These are phyloP conservation scores for Colletotrichum cereale DNA, from an alignment of 2,329 filamentous ascomycete species.

Conservation along the genomic window DNA sequence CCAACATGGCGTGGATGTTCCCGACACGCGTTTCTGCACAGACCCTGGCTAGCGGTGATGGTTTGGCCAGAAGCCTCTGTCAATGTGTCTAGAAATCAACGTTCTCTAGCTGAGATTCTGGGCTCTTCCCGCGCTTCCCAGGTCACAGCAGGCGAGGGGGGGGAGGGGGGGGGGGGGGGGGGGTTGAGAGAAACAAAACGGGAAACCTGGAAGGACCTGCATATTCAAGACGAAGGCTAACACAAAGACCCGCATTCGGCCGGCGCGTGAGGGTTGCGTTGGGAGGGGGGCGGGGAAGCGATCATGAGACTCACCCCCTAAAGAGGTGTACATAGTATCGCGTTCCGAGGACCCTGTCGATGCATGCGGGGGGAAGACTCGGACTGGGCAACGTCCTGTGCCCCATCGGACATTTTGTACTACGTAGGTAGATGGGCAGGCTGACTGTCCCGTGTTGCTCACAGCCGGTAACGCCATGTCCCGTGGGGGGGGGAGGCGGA, in stretches of 20 bases:
- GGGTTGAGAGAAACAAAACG: background rate
- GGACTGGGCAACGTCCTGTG: background rate
- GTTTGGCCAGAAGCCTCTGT: constrained; percentile 22
- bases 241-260: background rate
- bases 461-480: background rate
- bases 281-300: constrained; percentile 21
- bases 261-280: constrained; percentile 10
- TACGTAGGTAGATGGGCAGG: background rate
- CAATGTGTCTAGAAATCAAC: constrained; percentile 29
- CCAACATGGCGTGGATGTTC: constrained; percentile 22
- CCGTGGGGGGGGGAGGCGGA: constrained; percentile 6
- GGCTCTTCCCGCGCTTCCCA: background rate
- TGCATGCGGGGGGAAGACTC: constrained; percentile 15
- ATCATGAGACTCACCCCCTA: constrained; percentile 3
- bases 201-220: background rate
- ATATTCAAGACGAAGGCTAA: background rate
- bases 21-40: constrained; percentile 36
- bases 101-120: background rate
- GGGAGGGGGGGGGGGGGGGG: too few species aligned
- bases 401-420: background rate
- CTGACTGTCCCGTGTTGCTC: background rate
- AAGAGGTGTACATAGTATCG: background rate
- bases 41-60: constrained; percentile 23
- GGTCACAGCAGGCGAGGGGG: background rate
- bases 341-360: constrained; percentile 12